Conservation (phyloP, 192 early-diverging fungal species). For the Haplosporangium gracile region DNA sequence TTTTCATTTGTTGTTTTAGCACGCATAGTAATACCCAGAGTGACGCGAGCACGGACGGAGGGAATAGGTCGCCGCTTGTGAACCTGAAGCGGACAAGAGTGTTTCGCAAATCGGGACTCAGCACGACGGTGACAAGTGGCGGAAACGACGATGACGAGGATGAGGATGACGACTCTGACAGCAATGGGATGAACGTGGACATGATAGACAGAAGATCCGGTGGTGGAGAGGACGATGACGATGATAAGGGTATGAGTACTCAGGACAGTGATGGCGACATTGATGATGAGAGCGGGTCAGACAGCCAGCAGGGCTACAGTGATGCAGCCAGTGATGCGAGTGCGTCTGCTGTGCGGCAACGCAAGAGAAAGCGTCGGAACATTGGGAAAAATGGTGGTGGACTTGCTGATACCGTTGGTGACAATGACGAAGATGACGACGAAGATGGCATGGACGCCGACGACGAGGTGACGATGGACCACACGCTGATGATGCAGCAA, state of each 20-base stretch:
- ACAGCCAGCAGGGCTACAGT: constrained; percentile 55
- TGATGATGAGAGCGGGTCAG: constrained; percentile 58
- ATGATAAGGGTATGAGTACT: constrained; percentile 1
- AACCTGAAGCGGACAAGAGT: constrained; percentile 42
- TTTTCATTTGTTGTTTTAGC: constrained; percentile 19
- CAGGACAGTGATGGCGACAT: constrained; percentile 59
- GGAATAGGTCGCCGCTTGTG: constrained; percentile 26
- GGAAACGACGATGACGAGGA: constrained; percentile 35
- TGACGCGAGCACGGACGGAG: constrained; percentile 40
- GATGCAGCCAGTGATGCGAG: constrained; percentile 18
- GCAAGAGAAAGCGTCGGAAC: constrained; percentile 45
- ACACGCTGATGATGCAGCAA: not conserved
- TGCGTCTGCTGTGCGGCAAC: constrained; percentile 14
- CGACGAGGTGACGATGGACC: constrained; percentile 30
- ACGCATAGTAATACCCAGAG: constrained; percentile 40
- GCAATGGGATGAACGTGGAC: not conserved
- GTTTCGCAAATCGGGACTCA: constrained; percentile 30
- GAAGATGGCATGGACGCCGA: constrained; percentile 57
- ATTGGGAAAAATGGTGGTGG: constrained; percentile 17
- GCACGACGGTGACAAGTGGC: constrained; percentile 26
- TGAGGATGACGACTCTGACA: constrained; percentile 1
- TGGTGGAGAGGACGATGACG: constrained; percentile 13
- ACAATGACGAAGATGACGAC: constrained; percentile 39
- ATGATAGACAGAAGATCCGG: not conserved
- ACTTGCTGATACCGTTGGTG: not conserved